A percentile compares a stretch with the other conserved stretches of the same genome.
phyloP scores from a whole-genome alignment of 768 basidiomycete genomes.

The Calvatia gigantea region DNA sequence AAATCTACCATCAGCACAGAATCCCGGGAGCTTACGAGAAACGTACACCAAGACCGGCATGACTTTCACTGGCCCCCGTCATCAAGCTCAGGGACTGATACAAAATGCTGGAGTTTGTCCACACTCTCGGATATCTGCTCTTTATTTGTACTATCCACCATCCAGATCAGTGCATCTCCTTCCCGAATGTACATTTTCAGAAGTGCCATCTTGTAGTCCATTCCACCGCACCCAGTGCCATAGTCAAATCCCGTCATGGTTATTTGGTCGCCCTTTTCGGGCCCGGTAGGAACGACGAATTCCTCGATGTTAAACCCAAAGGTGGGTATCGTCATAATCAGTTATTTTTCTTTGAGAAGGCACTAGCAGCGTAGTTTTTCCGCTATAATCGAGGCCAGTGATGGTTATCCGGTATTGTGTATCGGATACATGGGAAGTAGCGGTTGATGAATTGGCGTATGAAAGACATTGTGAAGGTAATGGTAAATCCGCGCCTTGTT shows the following conservation, averaged over 20 bases:
- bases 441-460: constrained; percentile 28
- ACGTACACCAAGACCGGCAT: constrained; percentile 32
- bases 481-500: neutral
- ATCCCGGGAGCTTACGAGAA: neutral
- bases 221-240: constrained; percentile 48
- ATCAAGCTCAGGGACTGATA: constrained; percentile 29
- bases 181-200: constrained; percentile 19
- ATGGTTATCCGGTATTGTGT: constrained; percentile 22
- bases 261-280: neutral
- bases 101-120: constrained; percentile 42
- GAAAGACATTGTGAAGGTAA: constrained; percentile 2
- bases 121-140: constrained; percentile 49
- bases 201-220: constrained; percentile 34
- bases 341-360: constrained; percentile 34
- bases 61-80: constrained; percentile 14
- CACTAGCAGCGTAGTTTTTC: constrained; percentile 49
- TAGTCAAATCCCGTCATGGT: constrained; percentile 59
- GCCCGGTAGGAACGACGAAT: constrained; percentile 26
- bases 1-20: neutral
- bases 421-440: constrained; percentile 18
- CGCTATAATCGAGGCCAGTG: constrained; percentile 35
- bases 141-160: constrained; percentile 56
- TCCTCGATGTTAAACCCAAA: constrained; percentile 61
- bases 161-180: constrained; percentile 59
- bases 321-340: constrained; percentile 36